phyloP scores from a whole-genome alignment of 345 rosid species.

The Camelina neglecta region DNA sequence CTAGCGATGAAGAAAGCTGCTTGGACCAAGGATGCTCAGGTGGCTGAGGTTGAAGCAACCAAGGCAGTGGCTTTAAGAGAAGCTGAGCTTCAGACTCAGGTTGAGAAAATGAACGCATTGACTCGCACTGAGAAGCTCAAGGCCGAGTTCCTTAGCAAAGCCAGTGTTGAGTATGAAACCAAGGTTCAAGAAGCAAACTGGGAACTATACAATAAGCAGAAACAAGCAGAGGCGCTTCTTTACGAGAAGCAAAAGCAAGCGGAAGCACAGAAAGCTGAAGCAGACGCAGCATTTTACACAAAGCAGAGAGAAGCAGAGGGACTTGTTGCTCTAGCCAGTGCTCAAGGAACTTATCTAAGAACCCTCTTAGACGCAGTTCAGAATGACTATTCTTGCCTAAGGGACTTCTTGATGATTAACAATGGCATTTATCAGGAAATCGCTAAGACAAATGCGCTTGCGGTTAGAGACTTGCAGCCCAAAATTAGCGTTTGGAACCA shows the following conservation, averaged over 20 bases:
- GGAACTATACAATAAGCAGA: constrained; percentile 69
- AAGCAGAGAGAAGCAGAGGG: constrained; percentile 79
- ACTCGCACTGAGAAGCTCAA: constrained; percentile 74
- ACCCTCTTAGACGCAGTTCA: constrained; percentile 62
- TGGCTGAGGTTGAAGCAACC: constrained; percentile 78
- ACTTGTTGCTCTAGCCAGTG: constrained; percentile 57
- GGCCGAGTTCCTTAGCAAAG: constrained; percentile 77
- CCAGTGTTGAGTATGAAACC: constrained; percentile 83
- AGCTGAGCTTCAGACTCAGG: constrained; percentile 76
- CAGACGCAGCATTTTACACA: constrained; percentile 60
- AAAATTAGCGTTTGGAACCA: constrained; percentile 77
- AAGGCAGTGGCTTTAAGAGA: constrained; percentile 72
- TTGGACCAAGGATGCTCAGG: constrained; percentile 61
- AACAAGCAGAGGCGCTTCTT: constrained; percentile 65
- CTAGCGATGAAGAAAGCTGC: constrained; percentile 77
- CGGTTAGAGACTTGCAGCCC: constrained; percentile 63
- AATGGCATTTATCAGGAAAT: constrained; percentile 57
- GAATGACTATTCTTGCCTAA: constrained; percentile 57
- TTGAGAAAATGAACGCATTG: constrained; percentile 76
- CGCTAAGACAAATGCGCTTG: constrained; percentile 64
- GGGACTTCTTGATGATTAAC: constrained; percentile 71
- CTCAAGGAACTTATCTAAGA: constrained; percentile 62
- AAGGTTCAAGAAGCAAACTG: constrained; percentile 80
- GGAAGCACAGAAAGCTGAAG: constrained; percentile 64
- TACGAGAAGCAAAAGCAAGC: constrained; percentile 64